Base-by-base conservation (phyloP, 2,329 filamentous ascomycete species). In the Colletotrichum magnum region DNA sequence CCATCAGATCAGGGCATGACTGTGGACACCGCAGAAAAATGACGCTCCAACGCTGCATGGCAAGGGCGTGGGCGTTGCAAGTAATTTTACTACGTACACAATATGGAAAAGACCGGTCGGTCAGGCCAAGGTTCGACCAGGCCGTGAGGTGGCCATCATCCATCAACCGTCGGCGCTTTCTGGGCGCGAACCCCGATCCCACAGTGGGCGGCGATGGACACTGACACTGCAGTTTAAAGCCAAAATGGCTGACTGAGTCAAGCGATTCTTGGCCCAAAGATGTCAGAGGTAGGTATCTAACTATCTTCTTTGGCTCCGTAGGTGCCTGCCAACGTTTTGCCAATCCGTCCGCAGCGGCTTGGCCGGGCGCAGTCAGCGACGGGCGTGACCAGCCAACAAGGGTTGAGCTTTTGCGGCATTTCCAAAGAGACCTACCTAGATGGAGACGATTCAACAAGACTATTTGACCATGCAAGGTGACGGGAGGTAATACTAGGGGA, bases 301-400 rank as follows among this genome's bases (percentile, higher is more conserved):
- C 21, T 24, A 24, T 24, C 21, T 24, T 24, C 21, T 24, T 24
- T 24, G 21, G 21, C 21, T 24, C 21, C 3, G 21, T 43, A 43
- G 24, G 50, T 39, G 9, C 21, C 26, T 51, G n/a, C 67, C 67
- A 69, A 69, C 28, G 24, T 21, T 60, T 61, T 67, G 63, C 62
- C 63, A 67, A 67, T 32, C 21, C n/a, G 12, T 66, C 61, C 57
- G 67, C 63, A 66, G 62, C 67, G 56, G 50, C 63, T 69, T 61
- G 67, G 63, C 63, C 56, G 51, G 67, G 63, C 67, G 63, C 67
- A 67, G 63, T 50, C 16, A 9, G 3, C 9, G 24, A n/a, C 15
- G 16, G 32, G 18, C 15, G 24, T 36, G 36, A 3, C 28, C 16
- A 15, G 13, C 47, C 48, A 43, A 21, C 41, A 50, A 57, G 48